Conservation (phyloP, 129 eudicot genomes). For the Tagetes erecta region DNA sequence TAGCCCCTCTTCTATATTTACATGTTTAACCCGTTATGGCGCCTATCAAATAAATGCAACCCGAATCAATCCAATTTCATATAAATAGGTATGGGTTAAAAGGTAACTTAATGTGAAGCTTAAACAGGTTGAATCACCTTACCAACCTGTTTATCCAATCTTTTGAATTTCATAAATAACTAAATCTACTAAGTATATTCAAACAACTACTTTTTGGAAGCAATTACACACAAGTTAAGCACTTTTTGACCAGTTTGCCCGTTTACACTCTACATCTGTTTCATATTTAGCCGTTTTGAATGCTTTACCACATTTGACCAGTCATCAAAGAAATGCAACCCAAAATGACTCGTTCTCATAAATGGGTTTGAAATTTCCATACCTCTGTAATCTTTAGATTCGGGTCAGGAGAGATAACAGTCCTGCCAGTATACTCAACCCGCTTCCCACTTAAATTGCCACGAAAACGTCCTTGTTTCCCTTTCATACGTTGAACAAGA, state of each 20-base stretch:
- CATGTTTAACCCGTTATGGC: background rate
- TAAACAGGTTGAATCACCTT: background rate
- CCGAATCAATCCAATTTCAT: background rate
- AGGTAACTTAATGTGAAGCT: slow-evolving; percentile 1
- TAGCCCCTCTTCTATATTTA: slow-evolving; percentile 1
- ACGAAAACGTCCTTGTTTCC: slow-evolving; percentile 94
- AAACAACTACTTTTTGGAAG: background rate
- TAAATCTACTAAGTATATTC: background rate
- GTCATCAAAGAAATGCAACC: background rate
- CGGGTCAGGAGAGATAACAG: slow-evolving; percentile 99
- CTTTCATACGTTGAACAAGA: slow-evolving; percentile 91
- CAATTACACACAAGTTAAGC: background rate
- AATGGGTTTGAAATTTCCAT: background rate
- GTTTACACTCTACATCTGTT: background rate
- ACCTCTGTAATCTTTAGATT: slow-evolving; percentile 95
- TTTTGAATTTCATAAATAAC: background rate
- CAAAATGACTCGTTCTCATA: background rate
- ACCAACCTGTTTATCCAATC: background rate
- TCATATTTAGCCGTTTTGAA: background rate
- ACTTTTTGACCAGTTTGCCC: background rate
- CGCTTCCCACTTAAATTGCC: slow-evolving; percentile 93
- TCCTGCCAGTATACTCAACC: slow-evolving; percentile 93
- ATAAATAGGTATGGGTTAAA: background rate
- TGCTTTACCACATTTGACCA: background rate
- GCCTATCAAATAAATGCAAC: background rate